Evolutionary conservation across 768 basidiomycete genomes (phyloP).

Genomic region (Phylloporus arenicola): DNA sequence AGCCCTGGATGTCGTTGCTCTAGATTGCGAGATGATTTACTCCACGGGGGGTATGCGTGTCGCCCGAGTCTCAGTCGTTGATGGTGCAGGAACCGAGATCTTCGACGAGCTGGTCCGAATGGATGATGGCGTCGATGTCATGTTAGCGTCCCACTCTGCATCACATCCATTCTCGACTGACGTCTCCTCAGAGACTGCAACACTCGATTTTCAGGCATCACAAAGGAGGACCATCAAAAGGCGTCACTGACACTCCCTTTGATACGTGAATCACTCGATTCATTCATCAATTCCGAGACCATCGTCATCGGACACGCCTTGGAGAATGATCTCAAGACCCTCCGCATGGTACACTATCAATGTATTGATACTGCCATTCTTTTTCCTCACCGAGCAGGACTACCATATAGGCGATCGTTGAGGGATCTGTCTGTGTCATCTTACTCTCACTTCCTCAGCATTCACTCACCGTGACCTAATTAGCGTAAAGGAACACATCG

Average conservation of each 20-base stretch:
- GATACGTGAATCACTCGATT: slow-evolving; percentile 63
- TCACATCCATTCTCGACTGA: not conserved
- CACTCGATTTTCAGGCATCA: slow-evolving; percentile 86
- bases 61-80: slow-evolving; percentile 85
- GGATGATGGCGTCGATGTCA: slow-evolving; percentile 74
- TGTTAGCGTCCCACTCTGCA: slow-evolving; percentile 42
- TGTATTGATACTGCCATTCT: slow-evolving; percentile 86
- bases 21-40: slow-evolving; percentile 98
- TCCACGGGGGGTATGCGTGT: slow-evolving; percentile 89
- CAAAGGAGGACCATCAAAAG: slow-evolving; percentile 46
- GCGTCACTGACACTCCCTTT: slow-evolving; percentile 65
- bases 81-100: slow-evolving; percentile 64
- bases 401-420: slow-evolving; percentile 71
- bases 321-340: slow-evolving; percentile 90
- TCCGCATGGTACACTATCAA: slow-evolving; percentile 79
- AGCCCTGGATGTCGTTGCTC: slow-evolving; percentile 71
- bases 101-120: slow-evolving; percentile 80
- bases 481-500: slow-evolving; percentile 80
- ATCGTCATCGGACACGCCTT: slow-evolving; percentile 87
- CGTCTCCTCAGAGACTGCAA: slow-evolving; percentile 68
- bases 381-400: slow-evolving; percentile 80
- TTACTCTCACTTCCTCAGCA: not conserved
- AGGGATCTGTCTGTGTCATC: slow-evolving; percentile 62
- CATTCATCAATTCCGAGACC: slow-evolving; percentile 71
- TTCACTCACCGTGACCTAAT: slow-evolving; percentile 7